Evolutionary conservation across 1,284 basidiomycete genomes (phyloP), one percentile per base, ranked within the genome.

Genomic region (Trametes pubescens): DNA sequence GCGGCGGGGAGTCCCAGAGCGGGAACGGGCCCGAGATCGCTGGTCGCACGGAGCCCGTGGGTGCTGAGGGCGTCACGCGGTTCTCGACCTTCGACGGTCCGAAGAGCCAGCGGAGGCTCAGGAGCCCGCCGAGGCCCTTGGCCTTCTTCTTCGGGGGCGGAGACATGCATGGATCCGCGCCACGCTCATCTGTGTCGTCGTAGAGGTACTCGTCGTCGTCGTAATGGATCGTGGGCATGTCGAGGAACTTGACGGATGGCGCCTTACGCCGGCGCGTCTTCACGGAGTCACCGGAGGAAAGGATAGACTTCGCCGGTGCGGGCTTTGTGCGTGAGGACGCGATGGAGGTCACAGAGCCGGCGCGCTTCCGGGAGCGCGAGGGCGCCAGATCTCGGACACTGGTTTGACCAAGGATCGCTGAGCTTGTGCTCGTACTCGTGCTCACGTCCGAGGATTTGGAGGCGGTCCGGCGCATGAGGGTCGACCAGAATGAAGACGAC

Each of bases 161-260:
- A 21, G 63, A 67, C 61, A 66, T 63, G 34, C 8, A 7, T 58
- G 35, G 48, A 47, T 32, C 48, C n/a, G 49, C 57, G 57, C 76
- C 46, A 49, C 72, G 62, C 37, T 67, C 66, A 40, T 71, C 69
- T 32, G 69, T 73, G 40, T 75, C 63, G 48, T 74, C 74, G 65
- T 21, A 4, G 22, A 32, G 22, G 40, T 43, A 16, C 4, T 60
- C 52, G 38, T 69, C 73, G 40, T 76, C 65, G 46, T 75, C 75
- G 65, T 76, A 75, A 61, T 78, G 73, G 9, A 78, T 68, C 14
- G 75, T 81, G 11, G 80, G 80, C 40, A 74, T 69, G 64, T 80
- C 79, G 34, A 81, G 76, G 65, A 81, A 82, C 69, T 82, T 82
- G 24, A 82, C 81, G 21, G 81, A 82, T 1, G 79, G 72, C 10